phyloP scores from a whole-genome alignment of 2,329 filamentous ascomycete genomes.

The Pseudopyricularia cyperi region DNA sequence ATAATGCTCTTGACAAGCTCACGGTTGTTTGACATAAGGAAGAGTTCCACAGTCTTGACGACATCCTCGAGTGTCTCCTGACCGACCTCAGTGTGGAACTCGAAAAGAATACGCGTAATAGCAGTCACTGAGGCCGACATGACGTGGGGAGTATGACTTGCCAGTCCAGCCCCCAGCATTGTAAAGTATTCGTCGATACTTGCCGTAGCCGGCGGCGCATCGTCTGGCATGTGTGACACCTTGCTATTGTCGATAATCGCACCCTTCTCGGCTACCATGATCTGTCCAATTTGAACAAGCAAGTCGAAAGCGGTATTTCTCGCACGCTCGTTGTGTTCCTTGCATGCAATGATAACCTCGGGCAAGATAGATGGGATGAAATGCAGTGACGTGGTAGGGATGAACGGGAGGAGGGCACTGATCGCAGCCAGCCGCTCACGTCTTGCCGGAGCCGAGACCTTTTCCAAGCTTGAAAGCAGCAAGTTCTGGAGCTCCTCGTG shows the following conservation, averaged over 20 bases:
- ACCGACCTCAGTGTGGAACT: slow-evolving; percentile 48
- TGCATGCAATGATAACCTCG: slow-evolving; percentile 91
- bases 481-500: slow-evolving; percentile 71
- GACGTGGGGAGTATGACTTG: slow-evolving; percentile 90
- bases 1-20: slow-evolving; percentile 92
- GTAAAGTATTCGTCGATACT: slow-evolving; percentile 93
- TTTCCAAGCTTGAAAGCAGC: slow-evolving; percentile 66
- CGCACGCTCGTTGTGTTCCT: slow-evolving; percentile 94
- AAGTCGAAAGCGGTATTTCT: slow-evolving; percentile 82
- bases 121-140: slow-evolving; percentile 95
- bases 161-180: slow-evolving; percentile 93
- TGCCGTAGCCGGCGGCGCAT: slow-evolving; percentile 65
- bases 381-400: slow-evolving; percentile 68
- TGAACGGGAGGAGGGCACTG: slow-evolving; percentile 62
- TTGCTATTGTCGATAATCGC: slow-evolving; percentile 73
- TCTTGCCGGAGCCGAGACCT: slow-evolving; percentile 73
- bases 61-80: slow-evolving; percentile 59
- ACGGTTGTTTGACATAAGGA: slow-evolving; percentile 89
- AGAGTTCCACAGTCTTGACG: slow-evolving; percentile 89
- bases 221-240: slow-evolving; percentile 72
- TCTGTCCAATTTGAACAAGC: slow-evolving; percentile 76
- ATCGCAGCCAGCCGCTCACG: slow-evolving; percentile 79
- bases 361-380: slow-evolving; percentile 87
- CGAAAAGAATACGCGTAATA: slow-evolving; percentile 82
- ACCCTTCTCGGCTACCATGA: slow-evolving; percentile 53